Conservation (phyloP, 2,329 filamentous ascomycete species). For the Trichoderma polysporum region DNA sequence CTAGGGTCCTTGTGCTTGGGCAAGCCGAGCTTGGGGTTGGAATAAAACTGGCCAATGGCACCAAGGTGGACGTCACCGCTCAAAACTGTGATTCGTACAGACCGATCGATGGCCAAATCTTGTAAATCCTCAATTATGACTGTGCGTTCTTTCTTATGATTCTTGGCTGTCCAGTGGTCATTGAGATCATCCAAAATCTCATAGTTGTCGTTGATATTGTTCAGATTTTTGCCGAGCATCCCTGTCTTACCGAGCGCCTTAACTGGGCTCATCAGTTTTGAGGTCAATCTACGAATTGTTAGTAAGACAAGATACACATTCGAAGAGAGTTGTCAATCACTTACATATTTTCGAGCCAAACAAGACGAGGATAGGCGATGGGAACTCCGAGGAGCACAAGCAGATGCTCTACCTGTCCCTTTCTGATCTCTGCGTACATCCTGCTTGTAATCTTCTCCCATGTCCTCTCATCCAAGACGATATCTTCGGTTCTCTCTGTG, state of each 20-base stretch:
- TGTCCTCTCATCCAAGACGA: slow-evolving; percentile 76
- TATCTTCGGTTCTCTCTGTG: slow-evolving; percentile 82
- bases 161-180: slow-evolving; percentile 96
- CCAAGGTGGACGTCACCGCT: slow-evolving; percentile 93
- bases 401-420: slow-evolving; percentile 84
- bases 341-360: slow-evolving; percentile 70
- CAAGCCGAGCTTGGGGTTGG: slow-evolving; percentile 75
- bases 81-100: slow-evolving; percentile 85
- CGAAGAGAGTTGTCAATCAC: slow-evolving; percentile 31
- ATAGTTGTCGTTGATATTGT: slow-evolving; percentile 86
- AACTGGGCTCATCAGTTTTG: slow-evolving; percentile 79
- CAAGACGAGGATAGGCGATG: slow-evolving; percentile 73
- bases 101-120: slow-evolving; percentile 89
- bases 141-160: slow-evolving; percentile 86
- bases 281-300: slow-evolving; percentile 62
- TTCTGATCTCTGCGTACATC: slow-evolving; percentile 76
- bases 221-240: slow-evolving; percentile 75
- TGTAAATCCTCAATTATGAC: slow-evolving; percentile 89
- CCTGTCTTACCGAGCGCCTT: slow-evolving; percentile 85
- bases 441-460: slow-evolving; percentile 87
- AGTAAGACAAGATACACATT: slow-evolving; percentile 31
- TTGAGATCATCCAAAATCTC: slow-evolving; percentile 91
- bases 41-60: slow-evolving; percentile 92
- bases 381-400: slow-evolving; percentile 84
- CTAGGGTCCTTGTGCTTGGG: slow-evolving; percentile 89